Evolutionary conservation across 345 rosid species (phyloP).

Genomic region (Carallia brachiata): DNA sequence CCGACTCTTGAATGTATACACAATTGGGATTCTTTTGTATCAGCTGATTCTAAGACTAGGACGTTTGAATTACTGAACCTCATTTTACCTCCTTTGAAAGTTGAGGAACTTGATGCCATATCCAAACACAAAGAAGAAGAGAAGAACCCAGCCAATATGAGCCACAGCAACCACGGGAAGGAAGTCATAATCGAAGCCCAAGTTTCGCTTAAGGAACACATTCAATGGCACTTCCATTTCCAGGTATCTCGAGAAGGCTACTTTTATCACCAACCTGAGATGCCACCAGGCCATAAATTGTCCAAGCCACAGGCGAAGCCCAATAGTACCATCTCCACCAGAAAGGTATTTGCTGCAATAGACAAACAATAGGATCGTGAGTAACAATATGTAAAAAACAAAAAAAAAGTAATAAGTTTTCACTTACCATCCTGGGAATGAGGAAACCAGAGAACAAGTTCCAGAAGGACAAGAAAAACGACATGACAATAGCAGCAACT

Average conservation of each 20-base stretch:
- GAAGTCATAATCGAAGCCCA: constrained; percentile 56
- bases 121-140: constrained; percentile 48
- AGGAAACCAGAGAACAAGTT: too few relatives aligned
- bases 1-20: too few relatives aligned
- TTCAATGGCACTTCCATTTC: constrained; percentile 22
- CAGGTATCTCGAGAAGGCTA: too few relatives aligned
- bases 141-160: constrained; percentile 46
- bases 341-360: constrained; percentile 47
- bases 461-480: too few relatives aligned
- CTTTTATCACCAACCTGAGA: too few relatives aligned
- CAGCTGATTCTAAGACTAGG: background rate
- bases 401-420: constrained; percentile 7
- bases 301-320: too few relatives aligned
- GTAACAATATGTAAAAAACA: background rate
- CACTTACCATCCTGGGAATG: too few relatives aligned
- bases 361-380: too few relatives aligned
- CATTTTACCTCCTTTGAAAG: constrained; percentile 50
- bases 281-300: constrained; percentile 41
- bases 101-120: constrained; percentile 57
- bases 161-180: constrained; percentile 58
- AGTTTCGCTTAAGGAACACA: constrained; percentile 38
- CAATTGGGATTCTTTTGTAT: too few relatives aligned
- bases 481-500: too few relatives aligned
- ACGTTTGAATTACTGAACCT: background rate
- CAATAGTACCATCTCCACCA: constrained; percentile 56